Evolutionary conservation across 192 early-diverging fungal species (phyloP), one percentile per base, ranked within the genome.

Genomic region (Umbelopsis sp.): DNA sequence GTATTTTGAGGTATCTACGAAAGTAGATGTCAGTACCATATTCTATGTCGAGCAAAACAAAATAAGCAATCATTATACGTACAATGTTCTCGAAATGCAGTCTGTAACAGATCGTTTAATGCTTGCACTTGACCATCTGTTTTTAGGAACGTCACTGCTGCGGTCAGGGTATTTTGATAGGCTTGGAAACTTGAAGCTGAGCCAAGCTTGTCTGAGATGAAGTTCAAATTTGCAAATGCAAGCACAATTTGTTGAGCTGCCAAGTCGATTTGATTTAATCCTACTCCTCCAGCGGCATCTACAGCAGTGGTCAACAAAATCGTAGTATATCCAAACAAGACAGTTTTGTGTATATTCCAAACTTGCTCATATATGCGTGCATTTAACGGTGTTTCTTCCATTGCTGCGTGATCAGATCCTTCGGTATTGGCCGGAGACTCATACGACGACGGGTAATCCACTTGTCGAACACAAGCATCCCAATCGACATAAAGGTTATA

Each of bases 261-360:
- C 22, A 52, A 22, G 41, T 58, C 44, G 0, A 75, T 41, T 3
- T 65, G 49, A 21, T 66, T 48, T 1, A 74, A 33, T 0, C 72
- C 78, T 23, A 50, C 27, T 23, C 73, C 78, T 35, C 68, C 66
- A 8, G 61, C 35, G 22, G 66, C 64, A 69, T 75, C 73, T 3
- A 73, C 79, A 13, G 77, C 73, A 33, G 82, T 65, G 0, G 79
- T 27, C 12, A 80, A 79, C 33, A 82, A 76, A 30, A 87, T 80
- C 45, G 78, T 82, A 7, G 86, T 87, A 44, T 80, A 77, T 2
- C 82, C 72, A 74, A 87, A 87, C 6, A 83, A 49, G 4, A 84
- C 15, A 0, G 74, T 78, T 64, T 85, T 87, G 49, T 85, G 78
- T 10, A 85, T 66, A n/a, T 75, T 71, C 77, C 81, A 87, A 9